Evolutionary conservation across 2,329 filamentous ascomycete species (phyloP).

Genomic region (Fusarium sp.): DNA sequence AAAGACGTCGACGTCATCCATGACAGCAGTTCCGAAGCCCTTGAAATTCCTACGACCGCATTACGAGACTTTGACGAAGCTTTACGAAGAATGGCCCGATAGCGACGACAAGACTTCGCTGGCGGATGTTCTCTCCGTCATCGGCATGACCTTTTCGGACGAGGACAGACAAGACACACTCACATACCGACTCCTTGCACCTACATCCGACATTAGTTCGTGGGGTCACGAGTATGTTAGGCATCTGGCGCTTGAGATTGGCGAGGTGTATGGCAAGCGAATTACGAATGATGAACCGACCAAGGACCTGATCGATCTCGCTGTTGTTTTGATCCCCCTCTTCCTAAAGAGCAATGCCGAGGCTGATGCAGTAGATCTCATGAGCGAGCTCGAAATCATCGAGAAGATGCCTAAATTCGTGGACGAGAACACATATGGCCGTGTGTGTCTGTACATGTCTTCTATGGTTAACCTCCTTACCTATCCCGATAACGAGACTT

Average conservation of each 20-base stretch:
- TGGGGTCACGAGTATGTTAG: conserved; percentile 99
- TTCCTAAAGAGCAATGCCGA: conserved; percentile 98
- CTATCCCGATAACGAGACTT: conserved; percentile 96
- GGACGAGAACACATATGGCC: conserved; percentile 90
- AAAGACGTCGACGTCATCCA: conserved; percentile 98
- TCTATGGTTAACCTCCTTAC: conserved; percentile 98
- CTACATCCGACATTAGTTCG: conserved; percentile 90
- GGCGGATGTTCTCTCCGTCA: conserved; percentile 94
- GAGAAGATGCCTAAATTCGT: conserved; percentile 88
- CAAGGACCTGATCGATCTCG: conserved; percentile 85
- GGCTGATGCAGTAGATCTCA: conserved; percentile 94
- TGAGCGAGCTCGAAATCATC: conserved; percentile 98
- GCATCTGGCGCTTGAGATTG: conserved; percentile 94
- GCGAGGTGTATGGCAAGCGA: conserved; percentile 90
- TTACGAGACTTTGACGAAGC: conserved; percentile 86
- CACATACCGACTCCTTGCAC: conserved; percentile 91
- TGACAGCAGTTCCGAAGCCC: conserved; percentile 98
- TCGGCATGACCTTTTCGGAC: conserved; percentile 98
- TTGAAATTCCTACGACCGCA: conserved; percentile 97
- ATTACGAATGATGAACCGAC: conserved; percentile 85
- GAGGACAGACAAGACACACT: conserved; percentile 95
- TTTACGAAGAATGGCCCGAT: conserved; percentile 89
- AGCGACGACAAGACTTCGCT: conserved; percentile 88
- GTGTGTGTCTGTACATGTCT: conserved; percentile 97
- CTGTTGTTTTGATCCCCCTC: conserved; percentile 85